Base-by-base conservation (phyloP, 2,329 filamentous ascomycete genomes). In the Exophiala sp. region DNA sequence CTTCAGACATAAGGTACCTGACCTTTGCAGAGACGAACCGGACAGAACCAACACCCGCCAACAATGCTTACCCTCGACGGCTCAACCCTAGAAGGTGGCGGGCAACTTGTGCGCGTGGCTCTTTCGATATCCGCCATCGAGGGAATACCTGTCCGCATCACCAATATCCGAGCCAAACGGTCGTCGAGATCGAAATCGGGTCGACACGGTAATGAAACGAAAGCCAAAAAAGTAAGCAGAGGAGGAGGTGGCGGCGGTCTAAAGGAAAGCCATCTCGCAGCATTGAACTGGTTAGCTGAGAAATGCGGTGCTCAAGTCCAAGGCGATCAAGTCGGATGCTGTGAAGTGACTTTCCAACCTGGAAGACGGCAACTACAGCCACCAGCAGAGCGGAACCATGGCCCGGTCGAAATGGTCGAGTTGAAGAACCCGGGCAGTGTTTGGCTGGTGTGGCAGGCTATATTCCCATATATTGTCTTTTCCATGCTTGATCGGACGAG, bases 71-170 rank as follows among this genome's bases (percentile, higher is more conserved):
- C 67, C 43, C 64, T 82, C 9, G 72, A 79, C 60, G 79, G 80
- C 41, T 73, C 72, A 14, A 79, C 73, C 2, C 73, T 82, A 16
- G 79, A 83, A 71, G 80, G 79, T 32, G 80, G 80, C 21, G 80
- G 80, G 11, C 80, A 83, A 62, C 69, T 83, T 2, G 68, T 82
- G 37, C 77, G 80, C 18, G 72, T 78, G 44, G 76, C 78, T 2
- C 58, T 81, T 7, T 72, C 73, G 11, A 65, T 82, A 2, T 76
- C 79, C 1, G 73, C 75, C 3, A 67, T 82, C 13, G 78, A 74
- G 4, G 62, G 63, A 18, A 71, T 64, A 1, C 70, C 78, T 1
- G 64, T 82, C 43, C 66, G 65, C 19, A 74, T 82, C 55, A 68
- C 66, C 35, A 63, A 75, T 51, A 78, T 82, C 48, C 74, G 80